Evolutionary conservation across 2,329 filamentous ascomycete species (phyloP), one percentile per base, ranked within the genome.

Genomic region (Exophiala mesophila): DNA sequence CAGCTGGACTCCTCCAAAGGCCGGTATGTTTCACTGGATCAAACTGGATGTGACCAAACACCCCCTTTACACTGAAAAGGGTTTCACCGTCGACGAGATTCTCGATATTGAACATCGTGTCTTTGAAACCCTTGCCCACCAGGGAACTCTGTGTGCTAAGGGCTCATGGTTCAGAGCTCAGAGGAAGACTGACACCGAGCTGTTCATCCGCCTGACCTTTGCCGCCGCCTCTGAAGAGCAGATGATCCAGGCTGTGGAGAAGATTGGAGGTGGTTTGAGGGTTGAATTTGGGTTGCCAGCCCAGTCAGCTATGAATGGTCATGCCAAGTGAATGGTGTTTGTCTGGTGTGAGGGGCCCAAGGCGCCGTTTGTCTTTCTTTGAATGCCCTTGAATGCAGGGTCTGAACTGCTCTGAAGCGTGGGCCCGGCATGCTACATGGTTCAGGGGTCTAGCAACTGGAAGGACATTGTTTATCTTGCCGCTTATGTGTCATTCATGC

Each of bases 81-180:
- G 37, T n/a, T 18, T 17, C n/a, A 33, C 33, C 28, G n/a, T 57
- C 54, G 19, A 43, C 30, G 63, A 63, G 49, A 58, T 63, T 6
- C 61, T 61, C 36, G 61, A 64, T 6, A 73, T 98, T 30, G 92
- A 98, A 64, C 82, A 95, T 56, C 80, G 85, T 41, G 88, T 98
- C 32, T 97, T 95, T 71, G 65, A 85, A 55, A 72, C 76, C 1
- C 82, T 82, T 50, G 82, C 96, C 42, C 76, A 81, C 3, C 77
- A 83, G 55, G 84, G 86, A 16, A 86, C 92, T 3, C 73, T 98
- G 33, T 73, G 92, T 2, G 88, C 85, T 45, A 77, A 85, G 35
- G 92, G 92, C 3, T 89, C 82, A 35, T 98, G 89, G 89, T 98
- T 97, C 74, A 76, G 80, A 45, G 85, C 89, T 1, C 83, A 92